A percentile compares a stretch with the other conserved stretches of the same genome.
Conservation (phyloP, 768 basidiomycete species). For the Leccinellum luteum region DNA sequence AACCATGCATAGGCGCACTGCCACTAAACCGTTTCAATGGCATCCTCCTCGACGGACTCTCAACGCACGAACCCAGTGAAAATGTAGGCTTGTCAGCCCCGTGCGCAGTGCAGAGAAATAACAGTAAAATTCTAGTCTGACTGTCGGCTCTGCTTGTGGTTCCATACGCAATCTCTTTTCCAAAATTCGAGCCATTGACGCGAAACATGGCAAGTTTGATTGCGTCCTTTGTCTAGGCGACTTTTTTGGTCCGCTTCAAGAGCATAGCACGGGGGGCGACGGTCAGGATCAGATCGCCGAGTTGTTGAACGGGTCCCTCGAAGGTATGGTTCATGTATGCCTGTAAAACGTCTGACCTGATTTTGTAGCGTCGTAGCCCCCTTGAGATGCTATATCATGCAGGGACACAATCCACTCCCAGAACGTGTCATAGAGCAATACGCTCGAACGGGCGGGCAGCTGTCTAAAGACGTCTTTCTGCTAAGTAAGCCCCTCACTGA, state of each 20-base stretch:
- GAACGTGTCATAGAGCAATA: slow-evolving; percentile 71
- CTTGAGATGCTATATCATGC: slow-evolving; percentile 89
- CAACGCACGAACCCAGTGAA: slow-evolving; percentile 21
- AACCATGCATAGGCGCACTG: slow-evolving; percentile 1
- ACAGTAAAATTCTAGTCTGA: slow-evolving; percentile 44
- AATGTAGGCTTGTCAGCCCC: slow-evolving; percentile 25
- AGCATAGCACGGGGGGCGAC: slow-evolving; percentile 25
- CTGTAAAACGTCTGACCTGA: slow-evolving; percentile 3
- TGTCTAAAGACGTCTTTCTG: slow-evolving; percentile 81
- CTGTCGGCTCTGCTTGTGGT: slow-evolving; percentile 79
- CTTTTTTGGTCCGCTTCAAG: slow-evolving; percentile 68
- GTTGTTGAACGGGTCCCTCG: slow-evolving; percentile 63
- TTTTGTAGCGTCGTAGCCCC: slow-evolving; percentile 54
- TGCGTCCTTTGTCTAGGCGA: slow-evolving; percentile 79
- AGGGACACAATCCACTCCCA: slow-evolving; percentile 78
- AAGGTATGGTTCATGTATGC: slow-evolving; percentile 44
- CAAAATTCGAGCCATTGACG: slow-evolving; percentile 81
- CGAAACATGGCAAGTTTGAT: slow-evolving; percentile 93
- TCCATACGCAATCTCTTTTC: slow-evolving; percentile 70
- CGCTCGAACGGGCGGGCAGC: slow-evolving; percentile 70
- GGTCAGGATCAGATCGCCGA: slow-evolving; percentile 53
- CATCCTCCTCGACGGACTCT: slow-evolving; percentile 18
- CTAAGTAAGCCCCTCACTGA: slow-evolving; percentile 56
- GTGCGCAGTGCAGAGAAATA: background rate
- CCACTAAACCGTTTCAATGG: too few species aligned